phyloP scores from a whole-genome alignment of 768 basidiomycete genomes.

The Phlebiopsis gigantea region DNA sequence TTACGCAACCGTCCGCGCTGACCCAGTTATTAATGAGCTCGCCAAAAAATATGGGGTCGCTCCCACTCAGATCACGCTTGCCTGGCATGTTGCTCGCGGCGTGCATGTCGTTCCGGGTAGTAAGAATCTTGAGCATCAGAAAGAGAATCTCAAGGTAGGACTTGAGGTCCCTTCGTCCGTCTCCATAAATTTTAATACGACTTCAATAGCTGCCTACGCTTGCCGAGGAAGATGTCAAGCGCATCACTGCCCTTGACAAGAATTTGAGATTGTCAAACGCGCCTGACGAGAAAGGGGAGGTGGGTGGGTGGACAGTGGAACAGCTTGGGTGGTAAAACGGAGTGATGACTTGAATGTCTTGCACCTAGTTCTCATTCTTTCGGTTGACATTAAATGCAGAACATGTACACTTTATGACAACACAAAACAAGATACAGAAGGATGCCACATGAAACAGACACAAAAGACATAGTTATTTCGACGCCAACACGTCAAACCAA shows the following conservation, averaged over 20 bases:
- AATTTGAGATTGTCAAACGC: slow-evolving; percentile 29
- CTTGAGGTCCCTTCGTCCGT: not conserved
- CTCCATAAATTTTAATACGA: not conserved
- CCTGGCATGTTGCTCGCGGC: slow-evolving; percentile 47
- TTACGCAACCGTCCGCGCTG: slow-evolving; percentile 37
- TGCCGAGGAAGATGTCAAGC: slow-evolving; percentile 28
- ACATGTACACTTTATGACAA: not conserved
- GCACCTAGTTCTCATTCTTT: not conserved
- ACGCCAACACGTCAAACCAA: too few species aligned
- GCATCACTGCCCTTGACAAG: slow-evolving; percentile 29
- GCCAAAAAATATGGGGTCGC: slow-evolving; percentile 42
- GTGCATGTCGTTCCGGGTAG: slow-evolving; percentile 45
- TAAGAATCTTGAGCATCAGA: slow-evolving; percentile 40
- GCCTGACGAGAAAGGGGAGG: slow-evolving; percentile 24
- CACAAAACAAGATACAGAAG: not conserved
- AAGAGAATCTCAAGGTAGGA: slow-evolving; percentile 43
- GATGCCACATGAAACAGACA: not conserved
- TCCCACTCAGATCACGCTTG: slow-evolving; percentile 43
- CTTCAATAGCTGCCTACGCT: slow-evolving; percentile 28
- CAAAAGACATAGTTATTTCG: too few species aligned
- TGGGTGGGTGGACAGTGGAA: slow-evolving; percentile 33
- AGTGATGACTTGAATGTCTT: not conserved
- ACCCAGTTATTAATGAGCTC: slow-evolving; percentile 39
- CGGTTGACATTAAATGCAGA: not conserved
- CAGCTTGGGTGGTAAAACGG: slow-evolving; percentile 38